Evolutionary conservation across 2,329 filamentous ascomycete species (phyloP), one percentile per base, ranked within the genome.

Genomic region (Keithomyces neogunnii): DNA sequence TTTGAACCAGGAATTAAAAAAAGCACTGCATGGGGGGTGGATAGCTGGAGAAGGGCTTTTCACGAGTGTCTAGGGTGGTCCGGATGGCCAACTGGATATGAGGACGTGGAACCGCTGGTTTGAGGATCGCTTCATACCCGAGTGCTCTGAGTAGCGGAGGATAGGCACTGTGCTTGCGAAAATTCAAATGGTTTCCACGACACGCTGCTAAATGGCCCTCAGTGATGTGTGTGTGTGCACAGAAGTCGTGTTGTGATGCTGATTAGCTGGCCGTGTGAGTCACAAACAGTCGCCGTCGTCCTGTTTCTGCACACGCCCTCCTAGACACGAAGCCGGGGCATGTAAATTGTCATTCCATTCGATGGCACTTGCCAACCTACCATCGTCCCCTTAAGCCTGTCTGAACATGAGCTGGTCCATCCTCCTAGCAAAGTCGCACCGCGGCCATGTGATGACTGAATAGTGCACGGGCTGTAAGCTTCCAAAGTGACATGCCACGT

Each of bases 111-210:
- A 70, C 72, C 69, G 74, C 75, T 76, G 72, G 70, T 79, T 60
- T 80, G 77, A 80, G 75, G 76, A 81, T 78, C 74, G 77, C 77
- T 78, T 74, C 74, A 78, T 79, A 79, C 74, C 73, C 73, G 63
- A 69, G 67, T 73, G 73, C 73, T 74, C 72, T 74, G 71, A 66
- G 65, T 65, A 66, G 63, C 62, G 63, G 64, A 68, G 66, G 69
- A 68, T 66, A 67, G 69, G 69, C 72, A 76, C 71, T 75, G 70
- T 77, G 72, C 72, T 78, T 75, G 77, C 76, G 73, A 81, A 49
- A 78, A 79, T 76, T 76, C 72, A 76, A 75, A 72, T 52, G 71
- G 72, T 76, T 77, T 80, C 74, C 75, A 77, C 65, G 52, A 62
- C 59, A 54, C n/a, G n/a, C 30, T n/a, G 28, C 9, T 11, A 26